Percentiles rank a stretch among this genome's conserved stretches.
These are phyloP conservation scores for Eucalyptus pumila DNA, from an alignment of 345 rosid genomes.

Conservation along the genomic window DNA sequence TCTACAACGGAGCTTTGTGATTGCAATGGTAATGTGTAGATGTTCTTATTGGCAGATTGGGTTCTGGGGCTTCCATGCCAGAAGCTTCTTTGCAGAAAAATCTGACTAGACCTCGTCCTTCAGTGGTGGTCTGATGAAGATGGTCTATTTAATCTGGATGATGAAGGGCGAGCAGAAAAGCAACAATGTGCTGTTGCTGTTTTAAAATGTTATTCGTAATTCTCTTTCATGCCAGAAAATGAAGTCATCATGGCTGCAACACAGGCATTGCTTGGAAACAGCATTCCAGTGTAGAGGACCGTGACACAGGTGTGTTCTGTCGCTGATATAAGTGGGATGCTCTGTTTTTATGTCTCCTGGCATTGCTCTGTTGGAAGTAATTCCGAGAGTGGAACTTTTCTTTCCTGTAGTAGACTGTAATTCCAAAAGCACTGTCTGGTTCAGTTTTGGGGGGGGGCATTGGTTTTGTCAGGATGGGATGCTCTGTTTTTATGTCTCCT, in stretches of 20 bases:
- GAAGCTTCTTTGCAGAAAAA: slow-evolving; percentile 35
- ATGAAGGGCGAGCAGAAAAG: slow-evolving; percentile 84
- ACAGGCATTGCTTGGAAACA: slow-evolving; percentile 97
- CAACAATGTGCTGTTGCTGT: slow-evolving; percentile 91
- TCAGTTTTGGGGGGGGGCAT: neutral
- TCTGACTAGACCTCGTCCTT: slow-evolving; percentile 30
- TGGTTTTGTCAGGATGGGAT: neutral
- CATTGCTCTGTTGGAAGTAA: neutral
- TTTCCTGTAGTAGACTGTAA: neutral
- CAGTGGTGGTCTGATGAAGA: slow-evolving; percentile 94
- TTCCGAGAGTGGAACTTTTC: neutral
- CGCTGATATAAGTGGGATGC: neutral
- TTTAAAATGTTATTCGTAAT: slow-evolving; percentile 87
- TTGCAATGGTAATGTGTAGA: neutral
- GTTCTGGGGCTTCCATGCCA: slow-evolving; percentile 19
- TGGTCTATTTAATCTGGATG: slow-evolving; percentile 86
- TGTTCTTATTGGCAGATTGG: slow-evolving; percentile 17
- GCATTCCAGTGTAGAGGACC: slow-evolving; percentile 93
- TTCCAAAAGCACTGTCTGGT: neutral
- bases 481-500: neutral
- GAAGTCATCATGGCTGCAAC: slow-evolving; percentile 89
- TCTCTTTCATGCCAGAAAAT: slow-evolving; percentile 98
- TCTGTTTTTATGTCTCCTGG: neutral
- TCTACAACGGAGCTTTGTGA: neutral
- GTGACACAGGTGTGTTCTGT: slow-evolving; percentile 39